Evolutionary conservation across 306 rosid species (phyloP), one percentile per base, ranked within the genome.

Genomic region (Malus fusca): DNA sequence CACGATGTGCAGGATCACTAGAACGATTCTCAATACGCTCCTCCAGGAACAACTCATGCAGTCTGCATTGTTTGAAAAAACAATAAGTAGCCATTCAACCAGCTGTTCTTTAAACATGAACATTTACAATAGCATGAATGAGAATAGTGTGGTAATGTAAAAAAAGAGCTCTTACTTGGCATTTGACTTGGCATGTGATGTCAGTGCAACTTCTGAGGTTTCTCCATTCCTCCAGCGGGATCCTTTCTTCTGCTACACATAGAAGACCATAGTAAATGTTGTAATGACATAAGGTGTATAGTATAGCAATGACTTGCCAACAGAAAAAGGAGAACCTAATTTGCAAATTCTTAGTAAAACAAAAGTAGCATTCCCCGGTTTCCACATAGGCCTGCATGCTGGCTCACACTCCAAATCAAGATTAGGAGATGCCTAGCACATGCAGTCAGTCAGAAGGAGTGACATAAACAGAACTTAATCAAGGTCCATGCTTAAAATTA

Each of bases 161-260:
- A 82, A 73, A 68, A 58, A 77, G 82, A 87, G 75, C 44, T 74
- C 95, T 86, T 83, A 96, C 99, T 92, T 92, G 75, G 91, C 75
- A 88, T 90, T 97, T 51, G 98, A 96, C 99, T 92, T 92, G 75
- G 91, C 75, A 89, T 89, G 99, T 44, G 98, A 83, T 23, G 90
- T 55, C 19, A 83, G 82, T 60, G 60, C 73, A 75, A 78, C 78
- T 65, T 89, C 92, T 72, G 89, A 88, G 44, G 88, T 85, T 80
- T 84, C 94, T 75, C 89, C 93, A 74, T 87, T 91, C 90, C 88
- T 88, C 82, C 83, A 79, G 66, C 85, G 89, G 15, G 76, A 60
- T 78, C 87, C 94, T 84, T 86, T 88, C 85, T 82, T 96, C 89
- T 87, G 92, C 84, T 63, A 69, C 76, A 81, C 81, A 79, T n/a